These are phyloP conservation scores for Huntiella abstrusa DNA, from an alignment of 2,329 filamentous ascomycete species.

Conservation along the genomic window DNA sequence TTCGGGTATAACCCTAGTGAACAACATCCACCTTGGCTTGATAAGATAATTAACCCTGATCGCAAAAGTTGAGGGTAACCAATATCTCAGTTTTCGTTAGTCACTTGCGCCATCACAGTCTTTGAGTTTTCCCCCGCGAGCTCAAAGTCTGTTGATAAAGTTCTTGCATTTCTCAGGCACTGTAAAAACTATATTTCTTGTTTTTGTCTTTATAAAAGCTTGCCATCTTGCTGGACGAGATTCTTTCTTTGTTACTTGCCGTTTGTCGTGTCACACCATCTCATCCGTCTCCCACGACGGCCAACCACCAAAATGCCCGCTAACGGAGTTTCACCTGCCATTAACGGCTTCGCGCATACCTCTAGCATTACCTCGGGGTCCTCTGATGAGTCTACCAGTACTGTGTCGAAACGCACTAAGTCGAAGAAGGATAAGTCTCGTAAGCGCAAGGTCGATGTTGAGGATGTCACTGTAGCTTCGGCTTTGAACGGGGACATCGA, in stretches of 20 bases:
- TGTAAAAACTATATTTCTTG: too few relatives aligned
- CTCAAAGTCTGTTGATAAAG: too few relatives aligned
- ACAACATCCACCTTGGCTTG: too few relatives aligned
- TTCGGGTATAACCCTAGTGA: too few relatives aligned
- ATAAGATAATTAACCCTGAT: too few relatives aligned
- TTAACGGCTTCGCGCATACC: conserved; percentile 3
- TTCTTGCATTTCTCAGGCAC: too few relatives aligned
- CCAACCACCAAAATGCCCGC: conserved; percentile 7
- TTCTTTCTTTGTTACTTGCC: too few relatives aligned
- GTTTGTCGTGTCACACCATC: too few relatives aligned
- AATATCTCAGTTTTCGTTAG: not conserved
- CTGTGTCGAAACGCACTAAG: conserved; percentile 6
- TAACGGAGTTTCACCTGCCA: not conserved
- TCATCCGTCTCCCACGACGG: not conserved
- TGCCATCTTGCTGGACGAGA: too few relatives aligned
- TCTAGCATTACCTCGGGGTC: not conserved
- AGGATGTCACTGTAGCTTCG: conserved; percentile 16
- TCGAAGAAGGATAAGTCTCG: conserved; percentile 9
- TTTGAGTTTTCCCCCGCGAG: too few relatives aligned
- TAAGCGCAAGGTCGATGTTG: conserved; percentile 21
- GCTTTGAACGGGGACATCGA: conserved; percentile 18
- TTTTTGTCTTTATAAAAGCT: too few relatives aligned
- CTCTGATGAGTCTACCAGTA: conserved; percentile 10
- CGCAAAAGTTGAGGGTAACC: not conserved
- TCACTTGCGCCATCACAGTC: too few relatives aligned